phyloP scores from a whole-genome alignment of 768 basidiomycete genomes.

The Hygrocybe coccinea region DNA sequence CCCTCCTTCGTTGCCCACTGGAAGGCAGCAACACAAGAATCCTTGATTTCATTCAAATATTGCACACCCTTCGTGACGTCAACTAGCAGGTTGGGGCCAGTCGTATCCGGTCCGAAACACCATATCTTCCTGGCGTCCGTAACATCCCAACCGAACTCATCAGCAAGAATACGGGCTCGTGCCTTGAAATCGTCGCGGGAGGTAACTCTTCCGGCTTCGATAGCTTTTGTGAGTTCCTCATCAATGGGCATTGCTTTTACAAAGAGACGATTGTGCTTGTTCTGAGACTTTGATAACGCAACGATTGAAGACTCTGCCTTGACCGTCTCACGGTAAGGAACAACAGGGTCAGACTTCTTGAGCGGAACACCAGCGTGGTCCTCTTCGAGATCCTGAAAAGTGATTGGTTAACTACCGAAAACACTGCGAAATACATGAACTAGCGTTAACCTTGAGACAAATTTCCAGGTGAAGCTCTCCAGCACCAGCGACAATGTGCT shows the following conservation, averaged over 20 bases:
- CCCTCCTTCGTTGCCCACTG: slow-evolving; percentile 99
- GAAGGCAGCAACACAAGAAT: slow-evolving; percentile 98
- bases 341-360: slow-evolving; percentile 96
- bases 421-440: neutral
- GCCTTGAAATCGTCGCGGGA: slow-evolving; percentile 97
- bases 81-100: slow-evolving; percentile 93
- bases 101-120: slow-evolving; percentile 99
- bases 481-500: slow-evolving; percentile 98
- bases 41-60: slow-evolving; percentile 99
- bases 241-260: slow-evolving; percentile 89
- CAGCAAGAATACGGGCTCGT: slow-evolving; percentile 92
- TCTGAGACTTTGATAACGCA: slow-evolving; percentile 98
- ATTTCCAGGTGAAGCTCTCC: slow-evolving; percentile 99
- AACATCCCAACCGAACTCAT: slow-evolving; percentile 97
- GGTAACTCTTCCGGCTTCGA: slow-evolving; percentile 79
- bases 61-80: slow-evolving; percentile 99
- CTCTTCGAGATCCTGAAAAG: slow-evolving; percentile 86
- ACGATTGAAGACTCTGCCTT: slow-evolving; percentile 92
- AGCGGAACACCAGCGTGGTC: slow-evolving; percentile 99
- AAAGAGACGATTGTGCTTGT: slow-evolving; percentile 99
- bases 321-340: slow-evolving; percentile 97
- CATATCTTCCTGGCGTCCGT: slow-evolving; percentile 99
- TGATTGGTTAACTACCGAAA: slow-evolving; percentile 3
- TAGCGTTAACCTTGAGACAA: slow-evolving; percentile 80
- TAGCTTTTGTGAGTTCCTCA: slow-evolving; percentile 90